These are phyloP conservation scores for Astraeus odoratus DNA, from an alignment of 768 basidiomycete species.

Conservation along the genomic window DNA sequence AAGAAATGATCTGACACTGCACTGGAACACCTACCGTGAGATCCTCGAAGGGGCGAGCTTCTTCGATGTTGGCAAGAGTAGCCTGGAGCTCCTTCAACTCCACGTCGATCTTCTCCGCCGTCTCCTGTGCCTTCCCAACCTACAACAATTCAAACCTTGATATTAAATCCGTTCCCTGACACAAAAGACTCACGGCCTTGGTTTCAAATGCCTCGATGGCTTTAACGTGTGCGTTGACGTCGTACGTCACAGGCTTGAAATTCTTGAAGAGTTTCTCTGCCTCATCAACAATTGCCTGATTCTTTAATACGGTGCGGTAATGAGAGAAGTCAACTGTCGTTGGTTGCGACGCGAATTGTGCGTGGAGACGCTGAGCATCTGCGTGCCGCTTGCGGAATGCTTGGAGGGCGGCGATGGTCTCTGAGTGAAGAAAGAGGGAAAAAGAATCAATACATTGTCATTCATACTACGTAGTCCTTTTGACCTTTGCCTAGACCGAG, in stretches of 20 bases:
- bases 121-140: slow-evolving; percentile 87
- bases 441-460: neutral
- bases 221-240: slow-evolving; percentile 82
- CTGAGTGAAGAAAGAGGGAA: slow-evolving; percentile 31
- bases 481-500: slow-evolving; percentile 82
- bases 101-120: slow-evolving; percentile 80
- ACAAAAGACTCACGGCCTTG: slow-evolving; percentile 68
- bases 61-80: slow-evolving; percentile 94
- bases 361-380: slow-evolving; percentile 74
- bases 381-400: slow-evolving; percentile 94
- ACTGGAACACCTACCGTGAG: slow-evolving; percentile 63
- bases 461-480: neutral
- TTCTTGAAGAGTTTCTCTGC: slow-evolving; percentile 82
- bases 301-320: slow-evolving; percentile 90
- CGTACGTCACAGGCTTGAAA: slow-evolving; percentile 95
- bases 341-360: slow-evolving; percentile 58
- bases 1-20: neutral
- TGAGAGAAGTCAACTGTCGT: slow-evolving; percentile 85
- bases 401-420: slow-evolving; percentile 85
- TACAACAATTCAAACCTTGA: slow-evolving; percentile 23
- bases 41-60: slow-evolving; percentile 95
- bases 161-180: slow-evolving; percentile 1
- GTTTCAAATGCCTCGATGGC: slow-evolving; percentile 95
- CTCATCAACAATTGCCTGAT: slow-evolving; percentile 86
- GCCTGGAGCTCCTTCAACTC: slow-evolving; percentile 89